Evolutionary conservation across 2,329 filamentous ascomycete genomes (phyloP), one percentile per base, ranked within the genome.

Genomic region (Apiospora saccharicola): DNA sequence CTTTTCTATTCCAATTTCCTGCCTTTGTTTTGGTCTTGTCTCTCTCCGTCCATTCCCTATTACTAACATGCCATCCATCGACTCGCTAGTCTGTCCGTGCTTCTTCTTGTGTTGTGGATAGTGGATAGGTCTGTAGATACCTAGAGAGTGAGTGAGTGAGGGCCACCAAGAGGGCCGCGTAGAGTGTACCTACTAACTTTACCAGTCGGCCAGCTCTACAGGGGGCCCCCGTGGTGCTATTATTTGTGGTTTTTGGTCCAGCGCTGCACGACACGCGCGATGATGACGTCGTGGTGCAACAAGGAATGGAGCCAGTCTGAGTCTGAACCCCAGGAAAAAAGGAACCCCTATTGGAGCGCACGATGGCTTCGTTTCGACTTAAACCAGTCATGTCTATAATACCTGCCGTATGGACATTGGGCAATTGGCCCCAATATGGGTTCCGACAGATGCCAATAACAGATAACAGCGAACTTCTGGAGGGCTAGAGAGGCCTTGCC

Each of bases 251-350:
- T 64, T 37, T 16, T 37, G 30, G 12, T 22, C 53, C 53, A 61
- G 53, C 37, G 37, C 30, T 64, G 57, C 57, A 64, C 57, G 57
- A 64, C 57, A 41, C 57, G 57, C 57, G 34, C 57, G 30, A 64
- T 64, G 57, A 64, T 64, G 57, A 64, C 57, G 57, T 64, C 57
- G 57, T 64, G 10, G 30, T 34, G 34, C 57, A 64, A 64, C 57
- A 64, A 34, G 26, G 57, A 64, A 64, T 64, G 57, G 57, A 34
- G 34, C 57, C 57, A 64, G 57, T 24, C 53, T 37, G 30, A 61
- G 53, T 61, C 53, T 37, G 19, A 8, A 8, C 6, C 57, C 34
- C 57, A 13, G 57, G 2, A 12, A 61, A 13, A 24, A 2, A 4
- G 41, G 41, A 64, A 8, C 34, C 53, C 57, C 57, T 34, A 64